These are phyloP conservation scores for Mortierella antarctica DNA, from an alignment of 192 early-diverging fungal species.

Conservation along the genomic window DNA sequence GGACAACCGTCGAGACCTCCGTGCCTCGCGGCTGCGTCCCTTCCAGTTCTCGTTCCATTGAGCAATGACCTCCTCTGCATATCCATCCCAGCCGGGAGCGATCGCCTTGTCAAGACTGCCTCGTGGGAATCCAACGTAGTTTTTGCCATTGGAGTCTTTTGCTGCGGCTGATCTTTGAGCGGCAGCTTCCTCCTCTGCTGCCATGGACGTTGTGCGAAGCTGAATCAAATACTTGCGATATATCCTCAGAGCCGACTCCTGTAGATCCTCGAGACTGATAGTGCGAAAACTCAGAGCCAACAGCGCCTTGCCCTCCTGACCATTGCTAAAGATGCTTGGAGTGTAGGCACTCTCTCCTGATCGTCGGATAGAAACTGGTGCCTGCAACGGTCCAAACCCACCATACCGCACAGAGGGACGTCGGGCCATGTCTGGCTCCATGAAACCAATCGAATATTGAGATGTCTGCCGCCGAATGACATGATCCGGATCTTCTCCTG, in stretches of 20 bases:
- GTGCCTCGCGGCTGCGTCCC: conserved; percentile 8
- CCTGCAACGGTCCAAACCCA: conserved; percentile 31
- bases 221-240: conserved; percentile 50
- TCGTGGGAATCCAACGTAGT: neutral
- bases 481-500: too few relatives aligned
- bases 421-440: conserved; percentile 12
- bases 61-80: conserved; percentile 45
- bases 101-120: conserved; percentile 26
- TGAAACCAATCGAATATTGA: conserved; percentile 5
- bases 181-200: conserved; percentile 28
- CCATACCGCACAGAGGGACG: conserved; percentile 11
- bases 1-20: conserved; percentile 18
- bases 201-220: conserved; percentile 41
- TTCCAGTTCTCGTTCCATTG: conserved; percentile 52
- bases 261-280: conserved; percentile 47
- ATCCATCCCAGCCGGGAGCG: conserved; percentile 35
- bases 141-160: neutral
- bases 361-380: conserved; percentile 19
- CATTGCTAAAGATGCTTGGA: conserved; percentile 28
- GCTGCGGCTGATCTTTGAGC: neutral
- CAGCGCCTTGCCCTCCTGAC: conserved; percentile 13
- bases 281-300: conserved; percentile 38
- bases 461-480: neutral
- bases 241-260: conserved; percentile 43
- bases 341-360: conserved; percentile 46